Evolutionary conservation across 2,329 filamentous ascomycete genomes (phyloP).

Genomic region (Fusarium tupiense): DNA sequence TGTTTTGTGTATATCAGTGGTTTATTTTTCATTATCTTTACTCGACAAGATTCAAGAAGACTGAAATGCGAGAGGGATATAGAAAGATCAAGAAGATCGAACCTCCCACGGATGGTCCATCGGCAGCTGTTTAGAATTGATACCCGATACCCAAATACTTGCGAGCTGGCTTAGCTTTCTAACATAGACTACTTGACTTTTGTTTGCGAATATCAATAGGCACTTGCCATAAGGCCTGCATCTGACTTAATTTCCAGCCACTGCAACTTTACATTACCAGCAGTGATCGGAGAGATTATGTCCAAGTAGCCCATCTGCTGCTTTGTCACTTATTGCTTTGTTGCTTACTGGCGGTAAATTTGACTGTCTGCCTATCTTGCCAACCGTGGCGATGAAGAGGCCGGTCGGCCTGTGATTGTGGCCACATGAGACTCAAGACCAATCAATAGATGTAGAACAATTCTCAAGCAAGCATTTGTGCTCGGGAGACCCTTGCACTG

Average conservation of each 20-base stretch:
- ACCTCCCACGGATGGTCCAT: not conserved
- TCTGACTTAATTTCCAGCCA: not conserved
- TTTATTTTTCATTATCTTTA: slow-evolving; percentile 13
- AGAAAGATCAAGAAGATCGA: slow-evolving; percentile 15
- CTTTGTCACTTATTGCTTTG: not conserved
- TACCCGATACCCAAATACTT: not conserved
- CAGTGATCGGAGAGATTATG: too few relatives aligned
- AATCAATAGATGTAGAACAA: not conserved
- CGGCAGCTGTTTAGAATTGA: not conserved
- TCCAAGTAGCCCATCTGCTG: not conserved
- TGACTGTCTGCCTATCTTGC: not conserved
- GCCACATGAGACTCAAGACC: not conserved
- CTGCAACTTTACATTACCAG: too few relatives aligned
- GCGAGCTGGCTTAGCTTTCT: not conserved
- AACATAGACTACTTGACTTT: not conserved
- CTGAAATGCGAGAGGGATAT: slow-evolving; percentile 20
- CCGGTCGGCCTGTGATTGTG: not conserved
- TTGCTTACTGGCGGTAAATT: not conserved
- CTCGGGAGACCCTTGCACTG: not conserved
- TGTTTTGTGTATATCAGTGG: slow-evolving; percentile 27
- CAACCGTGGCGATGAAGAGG: not conserved
- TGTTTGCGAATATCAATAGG: not conserved
- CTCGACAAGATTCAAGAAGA: slow-evolving; percentile 14
- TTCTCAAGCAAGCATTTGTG: too few relatives aligned
- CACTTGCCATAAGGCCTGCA: not conserved